Conservation (phyloP, 495 filamentous ascomycete genomes). For the Aspergillus kassunensis region DNA sequence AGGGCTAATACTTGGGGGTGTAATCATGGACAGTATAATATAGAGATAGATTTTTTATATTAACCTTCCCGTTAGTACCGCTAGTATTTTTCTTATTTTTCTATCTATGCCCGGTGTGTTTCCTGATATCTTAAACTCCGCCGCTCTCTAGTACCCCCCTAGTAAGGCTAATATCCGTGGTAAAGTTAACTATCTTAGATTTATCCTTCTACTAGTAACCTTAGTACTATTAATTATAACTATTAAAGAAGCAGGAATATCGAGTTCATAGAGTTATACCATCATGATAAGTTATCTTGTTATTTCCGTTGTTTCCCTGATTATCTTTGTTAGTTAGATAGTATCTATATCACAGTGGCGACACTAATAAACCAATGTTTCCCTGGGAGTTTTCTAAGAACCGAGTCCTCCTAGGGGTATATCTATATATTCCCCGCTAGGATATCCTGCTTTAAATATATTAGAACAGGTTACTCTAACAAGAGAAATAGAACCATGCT, state of each 20-base stretch:
- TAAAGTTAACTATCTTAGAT: constrained; percentile 13
- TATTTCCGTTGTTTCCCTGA: background rate
- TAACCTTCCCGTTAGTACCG: constrained; percentile 40
- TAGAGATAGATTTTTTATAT: constrained; percentile 39
- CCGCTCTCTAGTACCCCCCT: background rate
- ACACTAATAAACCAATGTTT: background rate
- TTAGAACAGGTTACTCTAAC: background rate
- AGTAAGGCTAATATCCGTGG: background rate
- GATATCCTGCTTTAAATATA: no score
- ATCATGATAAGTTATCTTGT: constrained; percentile 17
- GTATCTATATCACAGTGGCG: background rate
- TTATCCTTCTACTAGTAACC: constrained; percentile 18
- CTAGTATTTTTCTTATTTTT: background rate
- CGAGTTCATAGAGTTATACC: constrained; percentile 23
- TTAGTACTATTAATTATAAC: constrained; percentile 16
- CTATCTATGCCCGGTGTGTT: constrained; percentile 9
- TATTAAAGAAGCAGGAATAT: constrained; percentile 25
- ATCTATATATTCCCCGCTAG: background rate
- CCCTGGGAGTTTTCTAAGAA: constrained; percentile 6
- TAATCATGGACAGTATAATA: constrained; percentile 28
- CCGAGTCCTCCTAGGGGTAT: background rate
- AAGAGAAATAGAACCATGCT: background rate
- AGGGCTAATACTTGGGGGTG: constrained; percentile 41
- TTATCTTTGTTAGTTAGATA: background rate
- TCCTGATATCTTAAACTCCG: background rate